phyloP scores from a whole-genome alignment of 805 yeast genomes.

The Cyberlindnera xylosilytica region DNA sequence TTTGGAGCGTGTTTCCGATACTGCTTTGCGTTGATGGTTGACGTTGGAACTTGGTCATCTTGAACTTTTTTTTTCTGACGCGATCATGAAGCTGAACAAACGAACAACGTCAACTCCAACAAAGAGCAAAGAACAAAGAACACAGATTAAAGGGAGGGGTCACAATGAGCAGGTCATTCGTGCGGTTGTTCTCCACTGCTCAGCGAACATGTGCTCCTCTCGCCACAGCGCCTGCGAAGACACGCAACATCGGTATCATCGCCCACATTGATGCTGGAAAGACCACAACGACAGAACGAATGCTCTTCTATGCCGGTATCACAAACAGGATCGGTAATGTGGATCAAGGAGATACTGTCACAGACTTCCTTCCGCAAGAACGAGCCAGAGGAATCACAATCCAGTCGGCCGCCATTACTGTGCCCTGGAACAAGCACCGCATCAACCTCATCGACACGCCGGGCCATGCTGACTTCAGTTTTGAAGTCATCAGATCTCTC shows the following conservation, averaged over 20 bases:
- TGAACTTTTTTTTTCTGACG: conserved; percentile 1
- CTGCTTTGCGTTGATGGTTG: not conserved
- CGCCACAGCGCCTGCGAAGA: conserved; percentile 23
- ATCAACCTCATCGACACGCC: conserved; percentile 95
- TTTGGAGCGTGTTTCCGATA: not conserved
- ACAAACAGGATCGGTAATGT: conserved; percentile 85
- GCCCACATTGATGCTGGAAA: conserved; percentile 99
- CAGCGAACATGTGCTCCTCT: no score
- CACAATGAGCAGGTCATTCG: no score
- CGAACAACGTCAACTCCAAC: no score
- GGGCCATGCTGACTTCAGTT: conserved; percentile 96
- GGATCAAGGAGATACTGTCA: conserved; percentile 94
- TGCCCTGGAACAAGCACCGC: conserved; percentile 76
- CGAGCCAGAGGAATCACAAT: conserved; percentile 92
- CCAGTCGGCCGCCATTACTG: conserved; percentile 91
- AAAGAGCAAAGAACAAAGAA: not conserved
- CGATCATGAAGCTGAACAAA: no score
- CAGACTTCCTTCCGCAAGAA: conserved; percentile 88
- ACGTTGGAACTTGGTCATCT: not conserved
- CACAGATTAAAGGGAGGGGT: no score
- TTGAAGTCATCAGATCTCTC: conserved; percentile 86
- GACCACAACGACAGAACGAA: conserved; percentile 94
- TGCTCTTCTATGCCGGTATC: conserved; percentile 86
- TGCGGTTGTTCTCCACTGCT: no score
- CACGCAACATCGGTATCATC: conserved; percentile 89